Conservation (phyloP, 1,284 basidiomycete species). For the Ustilago lituana region DNA sequence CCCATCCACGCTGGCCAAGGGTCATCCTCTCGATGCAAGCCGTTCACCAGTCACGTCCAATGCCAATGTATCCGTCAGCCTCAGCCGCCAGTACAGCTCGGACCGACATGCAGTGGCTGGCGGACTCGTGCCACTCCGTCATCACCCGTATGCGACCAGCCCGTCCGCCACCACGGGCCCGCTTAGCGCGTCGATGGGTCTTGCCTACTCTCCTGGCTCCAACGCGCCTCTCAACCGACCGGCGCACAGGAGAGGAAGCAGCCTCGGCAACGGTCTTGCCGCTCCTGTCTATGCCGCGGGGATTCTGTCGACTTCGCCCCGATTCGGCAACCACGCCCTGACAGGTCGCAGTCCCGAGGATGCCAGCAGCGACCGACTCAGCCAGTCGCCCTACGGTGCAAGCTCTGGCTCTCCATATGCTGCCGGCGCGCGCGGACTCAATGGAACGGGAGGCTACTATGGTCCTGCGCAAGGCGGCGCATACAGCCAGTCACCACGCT, state of each 20-base stretch:
- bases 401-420: slow-evolving; percentile 36
- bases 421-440: slow-evolving; percentile 26
- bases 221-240: slow-evolving; percentile 49
- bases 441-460: slow-evolving; percentile 39
- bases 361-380: slow-evolving; percentile 19
- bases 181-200: slow-evolving; percentile 50
- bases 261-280: slow-evolving; percentile 49
- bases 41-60: slow-evolving; percentile 32
- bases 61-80: slow-evolving; percentile 29
- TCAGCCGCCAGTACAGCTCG: slow-evolving; percentile 55
- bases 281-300: slow-evolving; percentile 38
- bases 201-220: slow-evolving; percentile 55
- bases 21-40: slow-evolving; percentile 33
- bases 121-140: slow-evolving; percentile 36
- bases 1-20: slow-evolving; percentile 33
- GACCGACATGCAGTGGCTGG: slow-evolving; percentile 36
- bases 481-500: slow-evolving; percentile 44
- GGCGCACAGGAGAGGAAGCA: slow-evolving; percentile 46
- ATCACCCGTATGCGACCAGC: slow-evolving; percentile 55
- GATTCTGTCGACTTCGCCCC: slow-evolving; percentile 46
- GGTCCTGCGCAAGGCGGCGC: slow-evolving; percentile 29
- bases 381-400: slow-evolving; percentile 38
- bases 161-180: slow-evolving; percentile 48
- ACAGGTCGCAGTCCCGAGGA: slow-evolving; percentile 22
- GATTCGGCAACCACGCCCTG: slow-evolving; percentile 30